These are phyloP conservation scores for Hypoxylon sp. DNA, from an alignment of 2,329 filamentous ascomycete species.

Conservation along the genomic window DNA sequence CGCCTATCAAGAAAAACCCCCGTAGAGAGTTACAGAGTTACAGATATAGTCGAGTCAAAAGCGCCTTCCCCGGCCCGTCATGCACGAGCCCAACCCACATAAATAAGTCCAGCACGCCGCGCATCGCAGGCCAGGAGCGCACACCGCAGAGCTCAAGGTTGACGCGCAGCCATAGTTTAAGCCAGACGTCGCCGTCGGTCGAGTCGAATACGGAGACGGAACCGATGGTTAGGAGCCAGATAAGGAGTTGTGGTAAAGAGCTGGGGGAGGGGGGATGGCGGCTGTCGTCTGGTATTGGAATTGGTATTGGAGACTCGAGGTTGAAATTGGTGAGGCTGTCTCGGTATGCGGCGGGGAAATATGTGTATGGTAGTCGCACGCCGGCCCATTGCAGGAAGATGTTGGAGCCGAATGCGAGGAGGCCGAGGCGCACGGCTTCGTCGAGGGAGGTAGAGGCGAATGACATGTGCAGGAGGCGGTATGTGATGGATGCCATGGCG, in stretches of 20 bases:
- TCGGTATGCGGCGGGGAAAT: conserved; percentile 43
- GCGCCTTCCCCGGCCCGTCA: conserved; percentile 49
- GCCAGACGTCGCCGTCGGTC: conserved; percentile 42
- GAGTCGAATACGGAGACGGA: conserved; percentile 47
- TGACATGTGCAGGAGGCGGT: conserved; percentile 56
- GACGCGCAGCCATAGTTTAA: conserved; percentile 44
- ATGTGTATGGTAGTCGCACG: conserved; percentile 42
- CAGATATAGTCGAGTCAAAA: conserved; percentile 43
- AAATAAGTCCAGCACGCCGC: conserved; percentile 47
- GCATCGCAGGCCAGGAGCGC: conserved; percentile 46
- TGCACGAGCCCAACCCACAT: conserved; percentile 55
- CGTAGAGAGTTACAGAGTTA: too few relatives aligned
- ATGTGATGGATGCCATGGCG: conserved; percentile 59
- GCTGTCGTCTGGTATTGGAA: neutral
- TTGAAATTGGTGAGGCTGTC: conserved; percentile 32
- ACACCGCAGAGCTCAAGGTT: conserved; percentile 41
- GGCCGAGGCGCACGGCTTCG: conserved; percentile 58
- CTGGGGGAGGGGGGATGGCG: neutral
- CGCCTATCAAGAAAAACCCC: neutral
- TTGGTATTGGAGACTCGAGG: conserved; percentile 3
- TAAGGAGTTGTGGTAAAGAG: conserved; percentile 36
- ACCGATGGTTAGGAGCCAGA: conserved; percentile 51
- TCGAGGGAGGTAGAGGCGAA: conserved; percentile 49
- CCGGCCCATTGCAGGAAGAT: conserved; percentile 59
- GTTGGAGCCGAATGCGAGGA: conserved; percentile 57